Conservation (phyloP, 2,329 filamentous ascomycete species). For the Cercospora sp. region DNA sequence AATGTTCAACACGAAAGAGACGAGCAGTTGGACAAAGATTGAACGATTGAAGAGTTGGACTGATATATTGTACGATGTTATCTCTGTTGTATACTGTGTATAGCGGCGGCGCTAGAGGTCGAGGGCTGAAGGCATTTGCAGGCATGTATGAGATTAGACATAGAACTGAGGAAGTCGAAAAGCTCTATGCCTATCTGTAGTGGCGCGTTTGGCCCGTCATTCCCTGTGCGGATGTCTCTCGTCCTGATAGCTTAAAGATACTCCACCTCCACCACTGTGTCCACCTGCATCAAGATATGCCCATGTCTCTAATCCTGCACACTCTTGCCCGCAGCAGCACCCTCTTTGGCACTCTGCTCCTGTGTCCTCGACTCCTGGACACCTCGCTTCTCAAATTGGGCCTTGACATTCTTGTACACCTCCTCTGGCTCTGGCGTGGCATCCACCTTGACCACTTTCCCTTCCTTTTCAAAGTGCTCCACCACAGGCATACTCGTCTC, state of each 20-base stretch:
- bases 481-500: constrained; percentile 98
- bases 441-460: constrained; percentile 76
- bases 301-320: constrained; percentile 10
- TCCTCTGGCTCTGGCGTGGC: constrained; percentile 68
- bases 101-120: background rate
- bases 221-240: background rate
- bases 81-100: background rate
- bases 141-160: background rate
- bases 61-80: background rate
- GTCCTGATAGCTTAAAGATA: background rate
- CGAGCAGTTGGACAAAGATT: background rate
- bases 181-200: background rate
- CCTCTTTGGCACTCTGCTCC: constrained; percentile 11
- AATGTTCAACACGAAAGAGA: background rate
- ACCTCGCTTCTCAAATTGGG: constrained; percentile 49
- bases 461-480: constrained; percentile 73
- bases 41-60: background rate
- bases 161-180: background rate
- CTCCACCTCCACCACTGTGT: background rate
- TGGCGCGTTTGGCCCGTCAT: background rate
- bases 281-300: constrained; percentile 3
- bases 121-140: background rate
- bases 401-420: constrained; percentile 59
- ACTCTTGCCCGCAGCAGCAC: constrained; percentile 10
- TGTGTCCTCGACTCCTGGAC: constrained; percentile 28